Evolutionary conservation across 2,329 filamentous ascomycete genomes (phyloP).

Genomic region (Apiospora saccharicola): DNA sequence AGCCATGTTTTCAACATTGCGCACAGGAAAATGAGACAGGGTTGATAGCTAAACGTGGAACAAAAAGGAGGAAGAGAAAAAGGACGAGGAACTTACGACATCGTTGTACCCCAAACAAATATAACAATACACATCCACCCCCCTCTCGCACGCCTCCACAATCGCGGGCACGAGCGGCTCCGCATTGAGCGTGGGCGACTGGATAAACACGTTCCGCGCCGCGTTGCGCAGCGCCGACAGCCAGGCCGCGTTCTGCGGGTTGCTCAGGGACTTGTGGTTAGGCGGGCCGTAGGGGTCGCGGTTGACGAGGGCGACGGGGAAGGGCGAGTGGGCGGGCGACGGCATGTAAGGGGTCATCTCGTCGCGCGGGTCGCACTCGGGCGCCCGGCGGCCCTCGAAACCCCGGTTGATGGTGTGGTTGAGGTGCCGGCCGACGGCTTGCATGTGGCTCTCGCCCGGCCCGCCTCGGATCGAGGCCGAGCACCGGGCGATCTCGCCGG

Average conservation of each 20-base stretch:
- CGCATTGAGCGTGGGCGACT: slow-evolving; percentile 80
- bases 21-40: not conserved
- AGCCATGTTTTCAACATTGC: not conserved
- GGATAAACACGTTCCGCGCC: slow-evolving; percentile 72
- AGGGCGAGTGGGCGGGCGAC: slow-evolving; percentile 58
- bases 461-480: slow-evolving; percentile 63
- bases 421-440: slow-evolving; percentile 70
- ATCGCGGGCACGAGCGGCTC: slow-evolving; percentile 71
- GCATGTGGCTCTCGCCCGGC: slow-evolving; percentile 58
- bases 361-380: slow-evolving; percentile 58
- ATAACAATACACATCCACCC: slow-evolving; percentile 73
- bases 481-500: slow-evolving; percentile 67
- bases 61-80: not conserved
- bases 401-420: slow-evolving; percentile 65
- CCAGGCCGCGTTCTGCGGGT: slow-evolving; percentile 80
- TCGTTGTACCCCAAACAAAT: slow-evolving; percentile 84
- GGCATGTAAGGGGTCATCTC: slow-evolving; percentile 73
- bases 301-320: slow-evolving; percentile 77
- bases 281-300: slow-evolving; percentile 71
- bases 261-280: slow-evolving; percentile 65
- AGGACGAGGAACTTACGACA: slow-evolving; percentile 48
- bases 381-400: slow-evolving; percentile 57
- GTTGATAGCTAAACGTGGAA: not conserved
- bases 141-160: slow-evolving; percentile 68
- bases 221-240: slow-evolving; percentile 74